A percentile compares a stretch with the other conserved stretches of the same genome.
Conservation (phyloP, 73 alveolate genomes). For the Blepharisma japonicum region DNA sequence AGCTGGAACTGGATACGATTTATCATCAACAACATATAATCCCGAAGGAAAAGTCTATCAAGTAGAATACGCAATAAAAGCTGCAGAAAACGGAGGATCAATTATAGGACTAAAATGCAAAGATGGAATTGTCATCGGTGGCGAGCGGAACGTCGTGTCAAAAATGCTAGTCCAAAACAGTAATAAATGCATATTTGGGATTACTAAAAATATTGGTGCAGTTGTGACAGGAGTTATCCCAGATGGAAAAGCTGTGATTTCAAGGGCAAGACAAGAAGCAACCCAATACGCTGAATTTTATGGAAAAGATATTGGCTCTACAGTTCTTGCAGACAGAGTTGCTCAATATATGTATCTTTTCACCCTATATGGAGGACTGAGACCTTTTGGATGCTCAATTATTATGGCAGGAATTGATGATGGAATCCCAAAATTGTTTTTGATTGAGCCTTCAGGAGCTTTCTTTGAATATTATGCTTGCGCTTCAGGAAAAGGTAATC, state of each 20-base stretch:
- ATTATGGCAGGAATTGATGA: constrained; percentile 67
- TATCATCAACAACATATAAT: constrained; percentile 69
- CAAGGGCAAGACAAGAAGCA: constrained; percentile 88
- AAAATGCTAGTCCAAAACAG: constrained; percentile 83
- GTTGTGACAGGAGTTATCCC: constrained; percentile 88
- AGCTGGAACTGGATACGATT: constrained; percentile 56
- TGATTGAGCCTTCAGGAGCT: constrained; percentile 89
- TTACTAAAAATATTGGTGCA: constrained; percentile 61
- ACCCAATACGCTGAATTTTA: constrained; percentile 64
- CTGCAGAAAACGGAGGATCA: constrained; percentile 88
- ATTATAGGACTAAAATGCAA: constrained; percentile 81
- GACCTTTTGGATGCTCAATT: constrained; percentile 90
- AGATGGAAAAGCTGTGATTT: constrained; percentile 82
- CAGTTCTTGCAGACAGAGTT: constrained; percentile 83
- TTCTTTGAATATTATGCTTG: constrained; percentile 84
- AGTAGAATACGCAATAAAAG: constrained; percentile 88
- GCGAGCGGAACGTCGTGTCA: constrained; percentile 77
- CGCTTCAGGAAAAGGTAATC: constrained; percentile 93
- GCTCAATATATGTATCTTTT: constrained; percentile 75
- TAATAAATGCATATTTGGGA: constrained; percentile 78
- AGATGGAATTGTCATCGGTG: constrained; percentile 88
- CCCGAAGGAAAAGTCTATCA: constrained; percentile 91
- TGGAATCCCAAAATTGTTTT: constrained; percentile 69
- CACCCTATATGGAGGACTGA: constrained; percentile 75
- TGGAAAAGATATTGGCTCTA: constrained; percentile 75